Percentiles rank a stretch among this genome's conserved stretches.
Conservation (phyloP, 2,329 filamentous ascomycete genomes). For the Diplodia seriata region DNA sequence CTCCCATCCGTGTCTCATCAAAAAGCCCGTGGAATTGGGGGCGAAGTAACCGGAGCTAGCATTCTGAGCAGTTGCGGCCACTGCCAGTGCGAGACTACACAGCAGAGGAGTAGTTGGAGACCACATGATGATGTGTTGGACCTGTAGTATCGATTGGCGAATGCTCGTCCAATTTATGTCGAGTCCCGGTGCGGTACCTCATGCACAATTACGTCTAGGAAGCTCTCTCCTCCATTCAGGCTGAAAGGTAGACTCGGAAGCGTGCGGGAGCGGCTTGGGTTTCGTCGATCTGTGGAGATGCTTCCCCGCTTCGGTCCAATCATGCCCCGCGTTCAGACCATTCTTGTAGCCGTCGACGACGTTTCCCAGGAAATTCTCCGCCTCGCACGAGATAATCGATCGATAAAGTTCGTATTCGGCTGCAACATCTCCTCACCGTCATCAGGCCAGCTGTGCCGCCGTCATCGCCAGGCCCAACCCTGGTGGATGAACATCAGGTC, state of each 20-base stretch:
- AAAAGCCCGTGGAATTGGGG: slow-evolving; percentile 41
- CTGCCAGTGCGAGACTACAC: not conserved
- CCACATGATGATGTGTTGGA: not conserved
- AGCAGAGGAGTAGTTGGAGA: not conserved
- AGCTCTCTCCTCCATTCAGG: not conserved
- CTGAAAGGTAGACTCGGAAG: slow-evolving; percentile 24
- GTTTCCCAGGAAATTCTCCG: slow-evolving; percentile 8
- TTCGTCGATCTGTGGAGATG: slow-evolving; percentile 28
- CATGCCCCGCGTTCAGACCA: slow-evolving; percentile 20
- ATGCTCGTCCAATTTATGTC: slow-evolving; percentile 14
- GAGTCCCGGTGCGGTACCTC: slow-evolving; percentile 2
- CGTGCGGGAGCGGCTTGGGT: slow-evolving; percentile 23
- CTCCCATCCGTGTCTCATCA: slow-evolving; percentile 50
- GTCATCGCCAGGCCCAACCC: not conserved
- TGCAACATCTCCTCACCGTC: not conserved
- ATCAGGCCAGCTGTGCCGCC: not conserved
- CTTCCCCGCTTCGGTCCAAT: slow-evolving; percentile 28
- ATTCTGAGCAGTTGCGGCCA: slow-evolving; percentile 7
- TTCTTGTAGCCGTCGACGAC: slow-evolving; percentile 3
- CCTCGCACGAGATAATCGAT: not conserved
- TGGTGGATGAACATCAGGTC: not conserved
- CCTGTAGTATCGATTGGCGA: not conserved
- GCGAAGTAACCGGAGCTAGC: slow-evolving; percentile 33
- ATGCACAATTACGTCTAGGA: not conserved
- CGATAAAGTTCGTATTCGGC: slow-evolving; percentile 19